A percentile compares a stretch with the other conserved stretches of the same genome.
Evolutionary conservation across 768 basidiomycete genomes (phyloP).

Genomic region (Pleurotus djamor): DNA sequence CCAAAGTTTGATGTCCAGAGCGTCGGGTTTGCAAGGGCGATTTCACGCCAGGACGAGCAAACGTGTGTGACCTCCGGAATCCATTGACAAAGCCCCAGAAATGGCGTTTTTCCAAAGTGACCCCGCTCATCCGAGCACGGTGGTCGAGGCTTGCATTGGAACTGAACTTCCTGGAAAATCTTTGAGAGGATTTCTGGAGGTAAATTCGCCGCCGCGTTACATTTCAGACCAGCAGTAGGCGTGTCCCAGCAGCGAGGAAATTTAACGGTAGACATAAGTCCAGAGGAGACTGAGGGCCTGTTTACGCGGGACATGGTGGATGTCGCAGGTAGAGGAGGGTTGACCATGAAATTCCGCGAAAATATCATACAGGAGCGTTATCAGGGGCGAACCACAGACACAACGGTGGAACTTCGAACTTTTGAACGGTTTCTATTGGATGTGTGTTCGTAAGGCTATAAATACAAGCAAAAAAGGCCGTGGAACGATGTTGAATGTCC

Average conservation of each 20-base stretch:
- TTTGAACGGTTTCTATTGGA: neutral
- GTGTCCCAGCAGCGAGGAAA: too few relatives aligned
- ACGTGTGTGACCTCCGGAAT: neutral
- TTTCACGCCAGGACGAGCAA: neutral
- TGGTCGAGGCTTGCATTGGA: neutral
- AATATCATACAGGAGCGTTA: too few relatives aligned
- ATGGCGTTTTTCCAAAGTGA: neutral
- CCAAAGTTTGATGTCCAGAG: neutral
- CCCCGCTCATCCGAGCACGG: neutral
- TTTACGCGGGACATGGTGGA: too few relatives aligned
- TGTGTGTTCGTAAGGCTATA: neutral
- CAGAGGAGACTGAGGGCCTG: too few relatives aligned
- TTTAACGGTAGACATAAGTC: too few relatives aligned
- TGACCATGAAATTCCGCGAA: neutral
- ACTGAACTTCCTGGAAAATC: neutral
- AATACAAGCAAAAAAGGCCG: neutral
- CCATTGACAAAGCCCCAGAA: neutral
- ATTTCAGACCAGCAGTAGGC: too few relatives aligned
- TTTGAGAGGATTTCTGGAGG: neutral
- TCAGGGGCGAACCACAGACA: too few relatives aligned
- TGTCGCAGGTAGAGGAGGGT: neutral
- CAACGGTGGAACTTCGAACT: too few relatives aligned
- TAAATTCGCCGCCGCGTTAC: neutral
- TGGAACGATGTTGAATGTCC: conserved; percentile 58
- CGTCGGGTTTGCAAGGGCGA: neutral